Percentiles rank a stretch among this genome's conserved stretches.
phyloP scores from a whole-genome alignment of 2,329 filamentous ascomycete species.

The Grosmannia serpens region DNA sequence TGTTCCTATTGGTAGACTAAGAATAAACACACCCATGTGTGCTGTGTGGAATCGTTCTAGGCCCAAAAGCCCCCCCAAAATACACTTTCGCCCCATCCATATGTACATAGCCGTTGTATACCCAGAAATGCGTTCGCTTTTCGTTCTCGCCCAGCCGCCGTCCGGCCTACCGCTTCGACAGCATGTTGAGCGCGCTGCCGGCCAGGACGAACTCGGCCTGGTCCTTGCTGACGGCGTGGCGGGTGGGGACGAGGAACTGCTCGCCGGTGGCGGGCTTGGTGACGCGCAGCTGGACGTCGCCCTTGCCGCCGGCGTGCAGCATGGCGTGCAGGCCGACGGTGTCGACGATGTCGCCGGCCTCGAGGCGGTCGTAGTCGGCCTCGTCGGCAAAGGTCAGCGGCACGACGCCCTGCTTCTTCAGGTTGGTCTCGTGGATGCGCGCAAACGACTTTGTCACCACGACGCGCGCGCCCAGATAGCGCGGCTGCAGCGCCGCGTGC shows the following conservation, averaged over 20 bases:
- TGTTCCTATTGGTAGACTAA: too few species aligned
- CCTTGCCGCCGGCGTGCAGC: constrained; percentile 64
- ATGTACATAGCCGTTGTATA: too few species aligned
- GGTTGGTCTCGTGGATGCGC: constrained; percentile 85
- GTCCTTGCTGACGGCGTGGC: constrained; percentile 78
- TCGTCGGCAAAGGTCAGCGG: constrained; percentile 85
- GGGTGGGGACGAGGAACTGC: constrained; percentile 61
- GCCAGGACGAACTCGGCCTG: constrained; percentile 89
- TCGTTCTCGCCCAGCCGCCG: background rate
- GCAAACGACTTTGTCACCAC: constrained; percentile 76
- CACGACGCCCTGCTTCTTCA: constrained; percentile 95
- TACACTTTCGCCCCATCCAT: too few species aligned
- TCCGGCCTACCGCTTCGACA: constrained; percentile 45
- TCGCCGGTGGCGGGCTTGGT: constrained; percentile 51
- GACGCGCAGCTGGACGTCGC: constrained; percentile 59
- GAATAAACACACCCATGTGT: too few species aligned
- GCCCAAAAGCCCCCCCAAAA: too few species aligned
- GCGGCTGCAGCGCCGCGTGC: constrained; percentile 76
- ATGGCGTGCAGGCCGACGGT: constrained; percentile 80
- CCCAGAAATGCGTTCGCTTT: too few species aligned
- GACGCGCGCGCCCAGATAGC: constrained; percentile 71
- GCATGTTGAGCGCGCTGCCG: constrained; percentile 82
- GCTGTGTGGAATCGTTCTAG: too few species aligned
- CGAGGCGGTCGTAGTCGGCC: constrained; percentile 73
- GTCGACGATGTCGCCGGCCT: constrained; percentile 69